These are phyloP conservation scores for Gastrolobium bilobum DNA, from an alignment of 306 rosid genomes.

Conservation along the genomic window DNA sequence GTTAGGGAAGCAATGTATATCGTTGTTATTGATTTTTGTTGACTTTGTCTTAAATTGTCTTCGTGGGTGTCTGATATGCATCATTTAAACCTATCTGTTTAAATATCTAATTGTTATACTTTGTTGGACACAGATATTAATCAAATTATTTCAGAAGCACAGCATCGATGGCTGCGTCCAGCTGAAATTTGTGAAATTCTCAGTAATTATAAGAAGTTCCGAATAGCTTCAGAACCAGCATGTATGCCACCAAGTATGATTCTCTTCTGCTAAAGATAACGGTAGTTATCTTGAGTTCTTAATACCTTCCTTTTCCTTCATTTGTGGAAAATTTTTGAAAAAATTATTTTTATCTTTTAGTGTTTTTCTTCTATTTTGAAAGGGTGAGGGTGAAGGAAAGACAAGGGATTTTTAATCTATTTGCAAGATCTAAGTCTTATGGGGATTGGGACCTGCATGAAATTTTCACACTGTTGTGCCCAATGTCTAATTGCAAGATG, in stretches of 20 bases:
- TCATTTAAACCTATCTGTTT: constrained; percentile 7
- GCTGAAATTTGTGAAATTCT: constrained; percentile 92
- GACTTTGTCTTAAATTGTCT: constrained; percentile 19
- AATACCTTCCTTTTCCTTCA: constrained; percentile 31
- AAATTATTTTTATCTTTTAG: not conserved
- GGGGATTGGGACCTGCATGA: constrained; percentile 20
- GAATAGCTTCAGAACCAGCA: constrained; percentile 74
- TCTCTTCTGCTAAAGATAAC: constrained; percentile 33
- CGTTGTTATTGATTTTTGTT: not conserved
- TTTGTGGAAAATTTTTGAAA: not conserved
- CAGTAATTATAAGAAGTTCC: constrained; percentile 60
- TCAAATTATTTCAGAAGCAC: constrained; percentile 77
- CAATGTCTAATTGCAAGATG: constrained; percentile 21
- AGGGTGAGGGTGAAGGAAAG: not conserved
- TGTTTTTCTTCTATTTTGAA: not conserved
- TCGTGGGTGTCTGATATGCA: not conserved
- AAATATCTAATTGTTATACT: constrained; percentile 40
- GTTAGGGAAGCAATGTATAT: not conserved
- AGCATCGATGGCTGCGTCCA: constrained; percentile 91
- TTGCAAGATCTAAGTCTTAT: not conserved
- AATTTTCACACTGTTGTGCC: not conserved
- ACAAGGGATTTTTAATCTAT: not conserved
- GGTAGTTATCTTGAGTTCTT: not conserved
- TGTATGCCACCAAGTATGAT: constrained; percentile 75
- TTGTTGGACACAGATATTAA: constrained; percentile 64